phyloP scores from a whole-genome alignment of 345 rosid genomes.

The Dipteronia sinensis region DNA sequence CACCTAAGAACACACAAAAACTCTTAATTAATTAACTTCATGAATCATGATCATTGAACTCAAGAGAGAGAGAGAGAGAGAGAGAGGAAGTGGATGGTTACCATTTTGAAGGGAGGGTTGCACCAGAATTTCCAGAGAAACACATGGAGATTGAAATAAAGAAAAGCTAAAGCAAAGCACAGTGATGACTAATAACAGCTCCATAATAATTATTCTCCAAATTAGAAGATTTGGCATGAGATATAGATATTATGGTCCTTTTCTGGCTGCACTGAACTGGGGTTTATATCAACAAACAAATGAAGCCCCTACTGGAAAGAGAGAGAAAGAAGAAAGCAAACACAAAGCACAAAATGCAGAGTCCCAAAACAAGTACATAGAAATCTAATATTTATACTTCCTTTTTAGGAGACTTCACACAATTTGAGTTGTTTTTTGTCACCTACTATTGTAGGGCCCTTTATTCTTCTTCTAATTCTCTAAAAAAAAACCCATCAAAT shows the following conservation, averaged over 20 bases:
- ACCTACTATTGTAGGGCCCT: constrained; percentile 21
- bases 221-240: not conserved
- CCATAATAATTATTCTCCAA: constrained; percentile 21
- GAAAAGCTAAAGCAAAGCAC: constrained; percentile 24
- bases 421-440: constrained; percentile 31
- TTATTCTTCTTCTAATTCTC: not conserved
- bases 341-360: constrained; percentile 70
- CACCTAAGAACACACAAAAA: not conserved
- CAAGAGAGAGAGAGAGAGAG: not conserved
- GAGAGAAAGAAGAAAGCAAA: constrained; percentile 6
- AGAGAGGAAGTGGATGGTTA: not conserved
- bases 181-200: constrained; percentile 19
- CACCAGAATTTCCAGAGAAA: constrained; percentile 14
- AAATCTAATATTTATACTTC: constrained; percentile 23
- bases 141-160: constrained; percentile 12
- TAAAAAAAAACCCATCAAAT: constrained; percentile 6
- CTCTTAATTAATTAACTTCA: not conserved
- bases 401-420: constrained; percentile 34
- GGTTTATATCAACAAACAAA: constrained; percentile 10
- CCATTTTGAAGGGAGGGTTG: constrained; percentile 21
- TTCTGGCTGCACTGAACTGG: not conserved
- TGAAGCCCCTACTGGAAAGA: not conserved
- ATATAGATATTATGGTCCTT: not conserved
- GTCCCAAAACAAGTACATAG: constrained; percentile 45
- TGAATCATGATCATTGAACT: not conserved